Base-by-base conservation (phyloP, 352 stramenopile genomes). In the Blastocystis sp. region DNA sequence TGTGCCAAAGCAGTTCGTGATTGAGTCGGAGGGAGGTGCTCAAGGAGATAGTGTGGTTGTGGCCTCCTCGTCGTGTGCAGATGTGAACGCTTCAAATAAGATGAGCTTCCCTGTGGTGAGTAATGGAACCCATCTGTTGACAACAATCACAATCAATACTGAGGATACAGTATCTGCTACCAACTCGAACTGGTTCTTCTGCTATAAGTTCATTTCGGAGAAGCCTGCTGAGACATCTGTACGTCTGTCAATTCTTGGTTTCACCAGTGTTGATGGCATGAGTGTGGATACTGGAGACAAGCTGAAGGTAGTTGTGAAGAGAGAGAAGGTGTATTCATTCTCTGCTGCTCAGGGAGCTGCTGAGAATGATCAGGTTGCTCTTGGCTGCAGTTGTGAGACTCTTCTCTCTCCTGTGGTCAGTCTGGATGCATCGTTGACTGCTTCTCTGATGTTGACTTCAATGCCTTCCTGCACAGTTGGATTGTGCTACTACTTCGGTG, bases 31-130 rank as follows among this genome's bases (percentile, higher is more conserved):
- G 19, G 71, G 71, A 27, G 71, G 71, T 35, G 71, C 71, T 27
- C 24, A 27, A 19, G 71, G 71, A 27, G 71, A 83, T 39, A 59
- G 42, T 29, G 71, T 83, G 46, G 49, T 83, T 37, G 46, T 83
- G 14, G 43, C 71, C 1, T 49, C 71, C 9, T 51, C 71, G 7
- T 37, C 71, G 5, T 83, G 71, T 49, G 46, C 46, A 49, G 71
- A 83, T 39, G 71, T 52, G 49, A 83, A 66, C 49, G 71, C 71
- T 37, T 16, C 71, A 4, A 63, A 83, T 49, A 51, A 54, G 42
- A 32, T 83, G 71, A 49, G 63, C 51, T 83, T 83, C 71, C 71
- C 71, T 16, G 71, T 83, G 51, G 46, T 65, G 46, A 83, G 71
- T 35, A 35, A 37, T 51, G 65, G 65, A 0, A 54, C 24, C 14